These are phyloP conservation scores for Hymenoscyphus repandus DNA, from an alignment of 2,329 filamentous ascomycete species.

Conservation along the genomic window DNA sequence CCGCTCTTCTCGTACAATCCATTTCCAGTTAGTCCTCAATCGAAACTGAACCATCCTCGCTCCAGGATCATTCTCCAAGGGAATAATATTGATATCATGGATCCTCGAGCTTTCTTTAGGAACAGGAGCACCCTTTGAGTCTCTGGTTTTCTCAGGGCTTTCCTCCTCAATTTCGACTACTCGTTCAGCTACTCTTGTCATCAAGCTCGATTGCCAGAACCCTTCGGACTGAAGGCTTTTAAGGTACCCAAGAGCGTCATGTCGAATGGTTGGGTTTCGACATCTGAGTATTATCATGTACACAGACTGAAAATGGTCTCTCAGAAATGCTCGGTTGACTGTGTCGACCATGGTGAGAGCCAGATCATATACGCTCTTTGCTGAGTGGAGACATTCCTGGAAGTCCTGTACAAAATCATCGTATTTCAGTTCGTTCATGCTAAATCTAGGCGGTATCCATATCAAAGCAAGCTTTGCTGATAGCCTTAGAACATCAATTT, in stretches of 20 bases:
- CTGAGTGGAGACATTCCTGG: background rate
- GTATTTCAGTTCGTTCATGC: too few species aligned
- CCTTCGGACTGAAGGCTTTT: background rate
- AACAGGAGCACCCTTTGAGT: background rate
- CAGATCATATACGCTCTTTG: background rate
- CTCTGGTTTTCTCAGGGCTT: background rate
- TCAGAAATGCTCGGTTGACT: background rate
- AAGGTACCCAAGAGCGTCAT: background rate
- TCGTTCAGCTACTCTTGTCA: too few species aligned
- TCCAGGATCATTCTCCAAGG: too few species aligned
- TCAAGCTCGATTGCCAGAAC: background rate
- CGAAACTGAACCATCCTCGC: too few species aligned
- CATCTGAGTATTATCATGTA: background rate
- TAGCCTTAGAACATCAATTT: too few species aligned
- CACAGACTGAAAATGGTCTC: background rate
- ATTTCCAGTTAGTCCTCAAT: too few species aligned
- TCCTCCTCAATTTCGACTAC: too few species aligned
- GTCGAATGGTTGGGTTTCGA: background rate
- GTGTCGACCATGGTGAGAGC: background rate
- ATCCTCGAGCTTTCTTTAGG: background rate
- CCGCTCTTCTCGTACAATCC: too few species aligned
- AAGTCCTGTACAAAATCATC: background rate
- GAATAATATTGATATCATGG: background rate
- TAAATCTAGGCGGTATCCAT: too few species aligned
- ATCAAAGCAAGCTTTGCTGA: too few species aligned